Evolutionary conservation across 1,284 basidiomycete species (phyloP).

Genomic region (Neolentinus lepideus): DNA sequence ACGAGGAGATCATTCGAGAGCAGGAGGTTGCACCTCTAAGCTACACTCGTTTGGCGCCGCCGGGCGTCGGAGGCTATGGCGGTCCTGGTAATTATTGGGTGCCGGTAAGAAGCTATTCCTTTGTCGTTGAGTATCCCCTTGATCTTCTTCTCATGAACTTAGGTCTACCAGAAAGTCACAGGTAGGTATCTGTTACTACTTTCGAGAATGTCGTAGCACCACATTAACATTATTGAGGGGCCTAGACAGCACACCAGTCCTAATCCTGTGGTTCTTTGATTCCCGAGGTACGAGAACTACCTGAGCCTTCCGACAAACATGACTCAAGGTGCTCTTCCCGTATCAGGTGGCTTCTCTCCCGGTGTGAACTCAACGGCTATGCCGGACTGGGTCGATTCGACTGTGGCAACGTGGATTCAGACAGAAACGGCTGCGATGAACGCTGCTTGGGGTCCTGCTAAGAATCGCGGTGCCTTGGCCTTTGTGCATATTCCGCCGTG

Average conservation of each 20-base stretch:
- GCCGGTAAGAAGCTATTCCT: slow-evolving; percentile 30
- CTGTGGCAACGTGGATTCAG: slow-evolving; percentile 54
- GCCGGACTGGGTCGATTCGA: slow-evolving; percentile 61
- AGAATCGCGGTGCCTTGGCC: slow-evolving; percentile 44
- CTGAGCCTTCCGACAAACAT: too few relatives aligned
- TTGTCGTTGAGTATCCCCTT: not conserved
- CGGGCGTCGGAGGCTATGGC: slow-evolving; percentile 49
- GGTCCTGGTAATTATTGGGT: slow-evolving; percentile 71
- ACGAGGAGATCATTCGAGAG: slow-evolving; percentile 52
- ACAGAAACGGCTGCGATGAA: slow-evolving; percentile 46
- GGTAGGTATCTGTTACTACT: slow-evolving; percentile 21
- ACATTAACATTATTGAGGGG: too few relatives aligned
- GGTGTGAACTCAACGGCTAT: slow-evolving; percentile 34
- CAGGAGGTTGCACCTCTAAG: slow-evolving; percentile 47
- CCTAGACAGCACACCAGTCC: slow-evolving; percentile 41
- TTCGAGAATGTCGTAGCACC: too few relatives aligned
- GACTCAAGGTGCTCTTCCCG: too few relatives aligned
- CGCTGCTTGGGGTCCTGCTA: slow-evolving; percentile 46
- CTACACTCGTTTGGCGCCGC: slow-evolving; percentile 52
- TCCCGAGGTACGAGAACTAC: slow-evolving; percentile 39
- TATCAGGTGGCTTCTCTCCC: slow-evolving; percentile 40
- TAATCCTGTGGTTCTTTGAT: slow-evolving; percentile 69
- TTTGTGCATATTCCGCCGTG: slow-evolving; percentile 70
- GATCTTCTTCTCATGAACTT: not conserved
- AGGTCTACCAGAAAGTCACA: slow-evolving; percentile 25